Evolutionary conservation across 257 asterid species (phyloP), one percentile per base, ranked within the genome.

Genomic region (Verbascum thapsus): DNA sequence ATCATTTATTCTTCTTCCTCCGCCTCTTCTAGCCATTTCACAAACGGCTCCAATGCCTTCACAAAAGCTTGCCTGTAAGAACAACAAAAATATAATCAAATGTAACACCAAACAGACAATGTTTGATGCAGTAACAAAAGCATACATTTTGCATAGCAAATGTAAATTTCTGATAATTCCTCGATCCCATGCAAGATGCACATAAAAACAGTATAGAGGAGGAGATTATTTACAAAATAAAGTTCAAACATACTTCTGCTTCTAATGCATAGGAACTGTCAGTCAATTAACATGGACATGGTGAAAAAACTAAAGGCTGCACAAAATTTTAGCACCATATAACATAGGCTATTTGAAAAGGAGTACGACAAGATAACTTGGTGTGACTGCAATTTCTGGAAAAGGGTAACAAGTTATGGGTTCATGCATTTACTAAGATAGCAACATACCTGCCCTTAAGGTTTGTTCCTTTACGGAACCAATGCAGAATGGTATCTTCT

Each of bases 11-110:
- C 97, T 79, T 94, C 97, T 73, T 94, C 99, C 80, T 94, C 97
- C 0, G 99, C 99, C 79, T 94, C 99, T 74, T 94, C 99, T 44
- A 94, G 88, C 99, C 99, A 94, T 65, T 85, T 90, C 35, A 94
- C 90, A 53, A 94, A 87, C 10, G 95, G 92, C 83, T 94, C 99
- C 85, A 94, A 72, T 0, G 95, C 80, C 87, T 94, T 94, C 72
- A 94, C 97, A 84, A 87, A 90, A 18, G 81, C 64, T 78, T 90
- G 96, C 83, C 99, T 94, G 79, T 22, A 69, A 39, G 16, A 37
- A 15, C 32, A 3, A 40, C 4, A 8, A 26, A 8, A 8, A 51
- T n/a, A 10, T 23, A 17, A 53, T 42, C 34, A 66, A 8, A 30
- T 5, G 16, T 8, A 26, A 5, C 32, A 26, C 3, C 32, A 26